Conservation (phyloP, 164 flowering plant genomes). For the Tinospora cordifolia region DNA sequence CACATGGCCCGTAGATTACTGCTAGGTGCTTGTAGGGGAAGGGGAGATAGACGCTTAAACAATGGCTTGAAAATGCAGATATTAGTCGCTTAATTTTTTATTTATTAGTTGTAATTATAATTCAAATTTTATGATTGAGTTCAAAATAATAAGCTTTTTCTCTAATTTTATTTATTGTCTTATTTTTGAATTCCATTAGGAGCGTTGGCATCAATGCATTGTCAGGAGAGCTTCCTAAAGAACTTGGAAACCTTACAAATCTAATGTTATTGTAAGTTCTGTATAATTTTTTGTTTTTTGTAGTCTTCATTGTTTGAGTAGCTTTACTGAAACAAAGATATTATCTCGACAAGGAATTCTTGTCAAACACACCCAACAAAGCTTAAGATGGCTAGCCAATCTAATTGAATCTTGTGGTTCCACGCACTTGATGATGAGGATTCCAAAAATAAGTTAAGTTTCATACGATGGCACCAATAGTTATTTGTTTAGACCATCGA, state of each 20-base stretch:
- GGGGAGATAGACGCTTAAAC: too few relatives aligned
- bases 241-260: slow-evolving; percentile 22
- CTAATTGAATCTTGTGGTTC: neutral
- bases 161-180: too few relatives aligned
- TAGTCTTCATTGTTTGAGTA: neutral
- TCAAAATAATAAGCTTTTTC: neutral
- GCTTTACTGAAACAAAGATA: neutral
- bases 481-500: too few relatives aligned
- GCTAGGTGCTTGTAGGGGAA: too few relatives aligned
- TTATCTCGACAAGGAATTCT: neutral
- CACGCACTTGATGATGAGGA: too few relatives aligned
- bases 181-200: slow-evolving; percentile 13
- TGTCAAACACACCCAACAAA: neutral
- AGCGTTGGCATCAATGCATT: slow-evolving; percentile 31
- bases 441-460: too few relatives aligned
- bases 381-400: neutral
- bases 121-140: too few relatives aligned
- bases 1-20: too few relatives aligned
- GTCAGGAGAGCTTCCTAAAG: slow-evolving; percentile 33
- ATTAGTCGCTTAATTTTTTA: too few relatives aligned
- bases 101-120: too few relatives aligned
- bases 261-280: slow-evolving; percentile 16
- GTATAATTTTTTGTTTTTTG: neutral
- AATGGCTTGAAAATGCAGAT: too few relatives aligned
- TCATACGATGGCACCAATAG: too few relatives aligned